phyloP scores from a whole-genome alignment of 768 basidiomycete genomes.

The Dacryopinax primogenitus region DNA sequence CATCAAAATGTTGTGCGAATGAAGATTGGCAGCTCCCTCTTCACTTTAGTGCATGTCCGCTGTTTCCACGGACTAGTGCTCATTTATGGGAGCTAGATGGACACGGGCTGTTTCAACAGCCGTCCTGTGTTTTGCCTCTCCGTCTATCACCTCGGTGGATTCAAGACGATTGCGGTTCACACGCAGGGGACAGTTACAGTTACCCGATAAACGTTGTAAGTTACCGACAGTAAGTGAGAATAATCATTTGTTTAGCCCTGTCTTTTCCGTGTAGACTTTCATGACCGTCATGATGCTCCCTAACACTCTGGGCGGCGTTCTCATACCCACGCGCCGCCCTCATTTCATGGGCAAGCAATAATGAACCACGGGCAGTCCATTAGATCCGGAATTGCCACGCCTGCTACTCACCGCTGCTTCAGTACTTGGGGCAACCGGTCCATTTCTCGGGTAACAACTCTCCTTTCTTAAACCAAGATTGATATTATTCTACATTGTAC shows the following conservation, averaged over 20 bases:
- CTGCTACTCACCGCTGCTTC: constrained; percentile 28
- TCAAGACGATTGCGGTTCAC: constrained; percentile 34
- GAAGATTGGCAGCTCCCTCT: constrained; percentile 35
- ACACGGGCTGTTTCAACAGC: constrained; percentile 18
- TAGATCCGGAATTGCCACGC: constrained; percentile 22
- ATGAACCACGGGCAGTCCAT: constrained; percentile 19
- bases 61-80: constrained; percentile 51
- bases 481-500: constrained; percentile 3
- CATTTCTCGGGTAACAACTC: constrained; percentile 22
- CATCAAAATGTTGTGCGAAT: neutral
- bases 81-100: constrained; percentile 76
- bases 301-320: constrained; percentile 92
- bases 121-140: constrained; percentile 3
- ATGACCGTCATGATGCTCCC: constrained; percentile 43
- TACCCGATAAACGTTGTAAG: neutral
- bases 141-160: constrained; percentile 1
- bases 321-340: constrained; percentile 64
- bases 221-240: neutral
- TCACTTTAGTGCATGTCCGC: constrained; percentile 79
- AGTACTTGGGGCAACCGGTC: constrained; percentile 21
- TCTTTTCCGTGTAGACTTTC: constrained; percentile 11
- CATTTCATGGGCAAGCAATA: constrained; percentile 92
- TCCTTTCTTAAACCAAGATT: neutral
- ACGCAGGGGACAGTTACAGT: constrained; percentile 34
- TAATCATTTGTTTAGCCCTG: neutral